Conservation (phyloP, 768 basidiomycete genomes). For the Epithele typhae region DNA sequence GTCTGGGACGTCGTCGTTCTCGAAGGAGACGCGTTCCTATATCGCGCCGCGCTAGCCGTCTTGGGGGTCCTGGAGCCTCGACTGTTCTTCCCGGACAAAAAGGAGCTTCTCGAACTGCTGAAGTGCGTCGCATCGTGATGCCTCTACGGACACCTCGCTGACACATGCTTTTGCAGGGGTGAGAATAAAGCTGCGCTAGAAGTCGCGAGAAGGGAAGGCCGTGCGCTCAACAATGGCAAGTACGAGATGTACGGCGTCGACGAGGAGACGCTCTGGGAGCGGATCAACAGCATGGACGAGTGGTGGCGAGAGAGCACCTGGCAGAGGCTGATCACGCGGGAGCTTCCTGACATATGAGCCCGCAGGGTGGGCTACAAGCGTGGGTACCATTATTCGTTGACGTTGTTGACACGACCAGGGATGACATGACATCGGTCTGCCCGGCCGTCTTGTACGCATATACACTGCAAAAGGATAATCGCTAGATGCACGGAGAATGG, state of each 20-base stretch:
- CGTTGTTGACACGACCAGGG: too few species aligned
- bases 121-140: conserved; percentile 39
- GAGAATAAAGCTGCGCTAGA: conserved; percentile 81
- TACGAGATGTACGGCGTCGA: conserved; percentile 86
- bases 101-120: conserved; percentile 74
- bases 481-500: too few species aligned
- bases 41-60: conserved; percentile 78
- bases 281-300: conserved; percentile 76
- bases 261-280: conserved; percentile 82
- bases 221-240: conserved; percentile 59
- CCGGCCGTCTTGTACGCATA: too few species aligned
- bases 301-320: conserved; percentile 95
- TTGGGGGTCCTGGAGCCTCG: conserved; percentile 81
- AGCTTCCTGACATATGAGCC: conserved; percentile 85
- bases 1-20: conserved; percentile 86
- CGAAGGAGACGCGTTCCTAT: conserved; percentile 89
- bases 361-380: too few species aligned
- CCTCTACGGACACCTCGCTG: neutral
- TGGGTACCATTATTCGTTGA: too few species aligned
- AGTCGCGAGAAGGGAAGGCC: conserved; percentile 72
- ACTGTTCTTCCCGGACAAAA: conserved; percentile 82
- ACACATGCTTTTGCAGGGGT: conserved; percentile 44
- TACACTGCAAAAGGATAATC: too few species aligned
- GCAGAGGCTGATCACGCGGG: conserved; percentile 75
- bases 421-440: too few species aligned